Evolutionary conservation across 1,284 basidiomycete species (phyloP), one percentile per base, ranked within the genome.

Genomic region (Mycosarcoma mackinlayi): DNA sequence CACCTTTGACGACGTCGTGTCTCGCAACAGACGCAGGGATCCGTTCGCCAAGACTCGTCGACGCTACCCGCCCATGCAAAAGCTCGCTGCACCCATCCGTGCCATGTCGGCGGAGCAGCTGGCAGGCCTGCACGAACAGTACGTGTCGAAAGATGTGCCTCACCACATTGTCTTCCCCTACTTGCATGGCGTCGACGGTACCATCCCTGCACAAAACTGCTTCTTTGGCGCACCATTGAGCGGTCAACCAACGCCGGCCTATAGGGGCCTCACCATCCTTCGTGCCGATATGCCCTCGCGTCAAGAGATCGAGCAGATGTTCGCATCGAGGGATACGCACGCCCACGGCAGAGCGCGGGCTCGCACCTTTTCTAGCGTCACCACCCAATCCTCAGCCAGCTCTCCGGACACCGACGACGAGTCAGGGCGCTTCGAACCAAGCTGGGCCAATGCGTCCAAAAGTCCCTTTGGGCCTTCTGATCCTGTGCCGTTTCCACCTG

Each of bases 261-360:
- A 82, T 60, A 67, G 80, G 19, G 80, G 80, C 14, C 71, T 82
- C 53, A 79, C 77, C 53, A 54, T 82, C 44, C 60, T 82, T 5
- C 74, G 80, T 23, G 80, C 78, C n/a, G 75, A 77, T 39, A 77
- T 79, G 78, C 78, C 78, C 7, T 66, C 52, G 18, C 66, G 56
- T 6, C 53, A 72, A 24, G 62, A 76, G 52, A 37, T 56, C 21
- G 39, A 56, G 27, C 61, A 44, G n/a, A 56, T 72, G 51, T 56
- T 58, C 30, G 42, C 54, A 13, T 49, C 66, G 2, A 31, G 52
- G 18, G 33, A 24, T 31, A 37, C 53, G 16, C 68, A 69, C 30
- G 31, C 51, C 10, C 71, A 47, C 1, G 33, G 41, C 23, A 37
- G 57, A 19, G 42, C 66, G 10, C 62, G 71, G 14, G 60, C 62